Percentiles rank a stretch among this genome's conserved stretches.
phyloP scores from a whole-genome alignment of 306 rosid species.

The Fragaria ananassa region DNA sequence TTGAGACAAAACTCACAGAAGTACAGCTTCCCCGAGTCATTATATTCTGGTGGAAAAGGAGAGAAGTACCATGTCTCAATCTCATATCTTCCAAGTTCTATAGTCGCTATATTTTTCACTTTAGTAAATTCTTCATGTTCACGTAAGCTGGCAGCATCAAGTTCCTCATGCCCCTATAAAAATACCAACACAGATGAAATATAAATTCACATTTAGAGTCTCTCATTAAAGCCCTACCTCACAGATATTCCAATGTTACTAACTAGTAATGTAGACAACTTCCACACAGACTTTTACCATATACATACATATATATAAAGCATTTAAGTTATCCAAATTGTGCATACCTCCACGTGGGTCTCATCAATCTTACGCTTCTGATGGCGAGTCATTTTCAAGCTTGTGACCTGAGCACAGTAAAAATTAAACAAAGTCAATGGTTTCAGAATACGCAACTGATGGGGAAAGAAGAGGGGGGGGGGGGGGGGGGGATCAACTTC shows the following conservation, averaged over 20 bases:
- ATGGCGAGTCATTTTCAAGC: slow-evolving; percentile 99
- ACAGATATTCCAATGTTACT: background rate
- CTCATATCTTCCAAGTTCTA: slow-evolving; percentile 99
- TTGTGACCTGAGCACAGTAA: slow-evolving; percentile 59
- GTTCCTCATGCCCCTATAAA: slow-evolving; percentile 93
- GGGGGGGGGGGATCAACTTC: background rate
- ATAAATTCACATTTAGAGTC: slow-evolving; percentile 1
- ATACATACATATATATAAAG: background rate
- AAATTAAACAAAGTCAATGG: background rate
- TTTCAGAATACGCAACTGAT: no score
- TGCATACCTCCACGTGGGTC: slow-evolving; percentile 92
- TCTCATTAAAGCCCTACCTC: background rate
- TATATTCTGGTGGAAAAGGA: slow-evolving; percentile 96
- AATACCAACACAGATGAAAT: background rate
- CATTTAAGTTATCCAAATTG: background rate
- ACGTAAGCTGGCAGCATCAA: slow-evolving; percentile 98
- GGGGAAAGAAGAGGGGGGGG: no score
- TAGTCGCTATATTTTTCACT: slow-evolving; percentile 97
- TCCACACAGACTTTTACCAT: background rate
- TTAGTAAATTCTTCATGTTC: slow-evolving; percentile 98
- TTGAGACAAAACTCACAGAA: slow-evolving; percentile 98
- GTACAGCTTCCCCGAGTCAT: slow-evolving; percentile 81
- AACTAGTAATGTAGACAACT: background rate
- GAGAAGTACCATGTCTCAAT: slow-evolving; percentile 99
- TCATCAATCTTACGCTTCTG: slow-evolving; percentile 98